Evolutionary conservation across 768 basidiomycete species (phyloP).

Genomic region (Termitomyces bulborhizus): DNA sequence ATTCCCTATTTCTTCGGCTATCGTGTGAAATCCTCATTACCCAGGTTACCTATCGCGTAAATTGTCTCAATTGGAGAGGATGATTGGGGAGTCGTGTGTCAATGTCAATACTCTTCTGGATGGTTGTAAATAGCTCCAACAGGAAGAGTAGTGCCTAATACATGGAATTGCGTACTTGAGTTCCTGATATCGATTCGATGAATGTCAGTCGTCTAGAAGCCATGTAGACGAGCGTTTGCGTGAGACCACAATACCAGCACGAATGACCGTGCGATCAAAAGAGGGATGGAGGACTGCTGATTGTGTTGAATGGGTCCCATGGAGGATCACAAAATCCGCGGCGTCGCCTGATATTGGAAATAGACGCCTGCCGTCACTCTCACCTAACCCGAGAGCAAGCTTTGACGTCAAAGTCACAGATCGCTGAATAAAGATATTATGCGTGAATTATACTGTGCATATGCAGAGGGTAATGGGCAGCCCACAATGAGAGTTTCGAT

Average conservation of each 20-base stretch:
- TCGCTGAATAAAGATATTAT: slow-evolving; percentile 27
- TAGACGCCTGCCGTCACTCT: slow-evolving; percentile 22
- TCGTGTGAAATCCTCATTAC: neutral
- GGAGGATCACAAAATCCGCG: slow-evolving; percentile 57
- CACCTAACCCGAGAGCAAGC: slow-evolving; percentile 34
- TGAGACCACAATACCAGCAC: slow-evolving; percentile 37
- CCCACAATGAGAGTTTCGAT: slow-evolving; percentile 41
- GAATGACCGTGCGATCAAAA: slow-evolving; percentile 47
- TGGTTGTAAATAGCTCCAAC: neutral
- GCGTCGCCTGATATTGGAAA: slow-evolving; percentile 32
- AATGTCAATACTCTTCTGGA: neutral
- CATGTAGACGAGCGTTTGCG: slow-evolving; percentile 27
- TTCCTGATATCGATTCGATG: neutral
- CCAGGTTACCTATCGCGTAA: neutral
- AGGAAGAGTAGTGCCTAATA: neutral
- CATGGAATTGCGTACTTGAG: neutral
- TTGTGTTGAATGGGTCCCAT: slow-evolving; percentile 36
- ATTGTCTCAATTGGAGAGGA: neutral
- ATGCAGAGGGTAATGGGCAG: neutral
- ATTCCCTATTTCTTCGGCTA: neutral
- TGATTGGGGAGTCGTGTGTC: neutral
- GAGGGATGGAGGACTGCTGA: slow-evolving; percentile 43
- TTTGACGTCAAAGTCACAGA: slow-evolving; percentile 50
- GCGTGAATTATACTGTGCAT: neutral
- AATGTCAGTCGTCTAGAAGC: slow-evolving; percentile 17